Conservation (phyloP, 73 alveolate genomes). For the Paramecium bursaria region DNA sequence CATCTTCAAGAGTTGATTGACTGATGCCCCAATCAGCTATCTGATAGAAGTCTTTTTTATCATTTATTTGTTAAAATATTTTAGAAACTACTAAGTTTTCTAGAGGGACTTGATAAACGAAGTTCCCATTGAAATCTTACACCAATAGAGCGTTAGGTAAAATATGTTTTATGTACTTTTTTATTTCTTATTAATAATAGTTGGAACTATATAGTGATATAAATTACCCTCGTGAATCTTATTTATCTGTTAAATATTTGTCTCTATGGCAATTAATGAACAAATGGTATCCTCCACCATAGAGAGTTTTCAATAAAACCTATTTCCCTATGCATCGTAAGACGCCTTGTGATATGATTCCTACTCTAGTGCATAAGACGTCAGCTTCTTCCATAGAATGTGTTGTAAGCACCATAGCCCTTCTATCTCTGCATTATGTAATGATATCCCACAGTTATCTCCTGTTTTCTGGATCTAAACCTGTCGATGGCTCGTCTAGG, state of each 20-base stretch:
- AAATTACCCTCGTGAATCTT: slow-evolving; percentile 18
- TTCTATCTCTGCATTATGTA: slow-evolving; percentile 84
- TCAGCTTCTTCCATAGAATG: slow-evolving; percentile 99
- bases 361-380: slow-evolving; percentile 96
- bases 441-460: slow-evolving; percentile 96
- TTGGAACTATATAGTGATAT: not conserved
- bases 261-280: slow-evolving; percentile 69
- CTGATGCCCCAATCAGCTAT: slow-evolving; percentile 68
- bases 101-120: slow-evolving; percentile 54
- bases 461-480: slow-evolving; percentile 97
- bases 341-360: slow-evolving; percentile 73
- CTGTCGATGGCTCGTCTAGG: slow-evolving; percentile 99
- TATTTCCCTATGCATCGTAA: slow-evolving; percentile 66
- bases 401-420: slow-evolving; percentile 95
- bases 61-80: slow-evolving; percentile 63
- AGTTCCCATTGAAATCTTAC: slow-evolving; percentile 57
- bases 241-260: slow-evolving; percentile 26
- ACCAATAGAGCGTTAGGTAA: slow-evolving; percentile 41
- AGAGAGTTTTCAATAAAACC: slow-evolving; percentile 56
- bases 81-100: slow-evolving; percentile 38
- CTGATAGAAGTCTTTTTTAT: slow-evolving; percentile 47
- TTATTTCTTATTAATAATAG: slow-evolving; percentile 24
- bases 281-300: slow-evolving; percentile 76
- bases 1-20: slow-evolving; percentile 67
- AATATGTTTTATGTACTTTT: not conserved